phyloP scores from a whole-genome alignment of 2,329 filamentous ascomycete species.

The Hymenoscyphus albidus region DNA sequence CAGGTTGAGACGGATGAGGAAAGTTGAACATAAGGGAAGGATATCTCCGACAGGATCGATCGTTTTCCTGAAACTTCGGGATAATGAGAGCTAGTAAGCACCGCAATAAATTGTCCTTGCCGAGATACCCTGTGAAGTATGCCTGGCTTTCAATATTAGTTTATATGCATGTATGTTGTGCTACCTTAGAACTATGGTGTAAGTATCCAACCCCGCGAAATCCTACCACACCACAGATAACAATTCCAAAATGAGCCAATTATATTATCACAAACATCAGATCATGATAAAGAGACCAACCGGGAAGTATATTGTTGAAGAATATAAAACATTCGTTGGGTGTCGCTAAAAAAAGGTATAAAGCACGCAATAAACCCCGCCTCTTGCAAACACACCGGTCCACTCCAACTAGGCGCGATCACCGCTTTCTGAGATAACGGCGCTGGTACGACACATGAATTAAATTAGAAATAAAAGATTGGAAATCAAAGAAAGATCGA shows the following conservation, averaged over 20 bases:
- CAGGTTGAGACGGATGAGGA: neutral
- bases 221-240: constrained; percentile 6
- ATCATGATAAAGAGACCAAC: neutral
- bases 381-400: constrained; percentile 14
- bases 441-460: constrained; percentile 6
- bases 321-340: neutral
- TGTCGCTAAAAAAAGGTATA: constrained; percentile 11
- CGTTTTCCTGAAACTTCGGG: neutral
- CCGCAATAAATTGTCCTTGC: neutral
- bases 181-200: constrained; percentile 9
- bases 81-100: neutral
- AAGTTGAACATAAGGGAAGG: neutral
- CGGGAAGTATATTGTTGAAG: neutral
- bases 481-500: constrained; percentile 18
- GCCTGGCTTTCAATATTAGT: neutral
- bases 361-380: constrained; percentile 23
- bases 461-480: constrained; percentile 10
- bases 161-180: constrained; percentile 13
- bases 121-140: neutral
- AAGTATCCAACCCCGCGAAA: constrained; percentile 1
- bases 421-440: constrained; percentile 1
- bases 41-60: neutral
- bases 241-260: neutral
- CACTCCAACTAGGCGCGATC: constrained; percentile 4
- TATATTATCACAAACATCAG: neutral